phyloP scores from a whole-genome alignment of 495 filamentous ascomycete species.

The Gamarada debralockiae region DNA sequence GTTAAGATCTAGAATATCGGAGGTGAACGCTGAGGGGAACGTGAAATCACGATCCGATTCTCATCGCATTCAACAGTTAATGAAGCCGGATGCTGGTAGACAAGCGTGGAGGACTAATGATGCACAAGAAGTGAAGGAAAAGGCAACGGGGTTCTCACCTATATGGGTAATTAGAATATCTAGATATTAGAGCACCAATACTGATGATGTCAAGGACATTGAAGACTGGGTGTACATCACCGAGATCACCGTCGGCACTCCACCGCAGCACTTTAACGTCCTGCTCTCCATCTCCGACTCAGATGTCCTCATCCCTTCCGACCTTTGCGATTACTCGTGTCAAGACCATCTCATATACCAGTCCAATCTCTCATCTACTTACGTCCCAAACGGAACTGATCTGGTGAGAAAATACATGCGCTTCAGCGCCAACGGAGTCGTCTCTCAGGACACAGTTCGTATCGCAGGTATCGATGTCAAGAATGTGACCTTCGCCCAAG shows the following conservation, averaged over 20 bases:
- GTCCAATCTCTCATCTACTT: neutral
- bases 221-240: neutral
- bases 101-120: neutral
- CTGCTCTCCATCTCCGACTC: constrained; percentile 1
- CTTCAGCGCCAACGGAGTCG: neutral
- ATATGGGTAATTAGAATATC: neutral
- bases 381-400: neutral
- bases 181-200: neutral
- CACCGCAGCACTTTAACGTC: neutral
- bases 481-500: neutral
- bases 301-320: neutral
- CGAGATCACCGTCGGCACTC: neutral
- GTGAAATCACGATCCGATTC: neutral
- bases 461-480: neutral
- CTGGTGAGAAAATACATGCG: neutral
- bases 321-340: neutral
- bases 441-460: neutral
- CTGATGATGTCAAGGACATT: neutral
- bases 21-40: no score
- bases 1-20: neutral
- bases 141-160: neutral
- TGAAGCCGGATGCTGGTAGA: neutral
- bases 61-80: neutral
- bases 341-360: neutral
- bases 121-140: neutral